phyloP scores from a whole-genome alignment of 2,329 filamentous ascomycete genomes.

The Penicillium fuscoglaucum region DNA sequence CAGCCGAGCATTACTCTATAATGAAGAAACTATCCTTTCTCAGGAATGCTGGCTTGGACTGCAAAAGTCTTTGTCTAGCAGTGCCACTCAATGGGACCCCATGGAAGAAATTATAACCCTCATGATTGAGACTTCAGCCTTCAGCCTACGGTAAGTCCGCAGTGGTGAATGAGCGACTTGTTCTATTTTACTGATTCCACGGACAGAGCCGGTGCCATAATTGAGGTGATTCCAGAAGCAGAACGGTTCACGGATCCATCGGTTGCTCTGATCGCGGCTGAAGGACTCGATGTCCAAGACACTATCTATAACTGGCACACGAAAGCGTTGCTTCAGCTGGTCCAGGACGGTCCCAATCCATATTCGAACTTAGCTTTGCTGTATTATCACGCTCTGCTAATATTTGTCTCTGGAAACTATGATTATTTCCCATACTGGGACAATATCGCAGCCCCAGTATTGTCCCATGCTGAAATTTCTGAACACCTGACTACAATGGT shows the following conservation, averaged over 20 bases:
- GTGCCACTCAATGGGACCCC: background rate
- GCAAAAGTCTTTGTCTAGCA: background rate
- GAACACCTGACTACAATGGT: background rate
- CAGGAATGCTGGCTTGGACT: background rate
- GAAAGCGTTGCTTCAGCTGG: background rate
- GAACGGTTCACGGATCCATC: background rate
- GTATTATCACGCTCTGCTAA: background rate
- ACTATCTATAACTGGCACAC: background rate
- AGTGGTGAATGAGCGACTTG: background rate
- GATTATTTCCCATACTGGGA: background rate
- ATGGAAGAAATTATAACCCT: background rate
- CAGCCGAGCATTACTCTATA: slow-evolving; percentile 6
- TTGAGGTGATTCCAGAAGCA: background rate
- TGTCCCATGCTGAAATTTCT: background rate
- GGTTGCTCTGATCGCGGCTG: background rate
- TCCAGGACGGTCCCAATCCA: background rate
- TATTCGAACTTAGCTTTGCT: slow-evolving; percentile 1
- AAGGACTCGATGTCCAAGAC: background rate
- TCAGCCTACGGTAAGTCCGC: background rate
- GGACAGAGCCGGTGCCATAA: background rate
- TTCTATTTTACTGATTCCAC: background rate
- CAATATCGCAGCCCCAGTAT: background rate
- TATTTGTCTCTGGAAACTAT: background rate
- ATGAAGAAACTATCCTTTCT: slow-evolving; percentile 8
- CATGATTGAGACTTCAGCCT: background rate